Percentiles rank a stretch among this genome's conserved stretches.
Evolutionary conservation across 1,139 yeast genomes (phyloP).

Genomic region (Pichia sp.): DNA sequence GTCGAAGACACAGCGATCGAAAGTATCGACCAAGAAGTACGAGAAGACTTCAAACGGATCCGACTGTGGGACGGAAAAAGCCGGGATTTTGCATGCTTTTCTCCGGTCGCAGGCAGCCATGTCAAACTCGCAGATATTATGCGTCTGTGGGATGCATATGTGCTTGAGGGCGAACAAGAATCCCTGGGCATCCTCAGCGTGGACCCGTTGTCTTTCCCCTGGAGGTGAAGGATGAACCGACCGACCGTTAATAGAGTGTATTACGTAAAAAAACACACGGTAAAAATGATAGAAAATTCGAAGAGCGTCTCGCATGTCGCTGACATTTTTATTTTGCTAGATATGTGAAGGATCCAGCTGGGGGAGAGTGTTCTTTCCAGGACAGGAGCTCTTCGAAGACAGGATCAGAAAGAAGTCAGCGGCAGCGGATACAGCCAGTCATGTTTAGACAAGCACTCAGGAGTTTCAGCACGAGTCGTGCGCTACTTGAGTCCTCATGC

Average conservation of each 20-base stretch:
- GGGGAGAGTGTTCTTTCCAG: no score
- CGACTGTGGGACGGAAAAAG: background rate
- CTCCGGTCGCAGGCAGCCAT: background rate
- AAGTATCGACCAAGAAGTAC: background rate
- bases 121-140: background rate
- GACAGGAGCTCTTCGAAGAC: no score
- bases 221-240: background rate
- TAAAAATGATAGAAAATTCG: background rate
- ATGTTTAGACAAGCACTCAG: slow-evolving; percentile 19
- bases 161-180: background rate
- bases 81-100: background rate
- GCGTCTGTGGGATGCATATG: background rate
- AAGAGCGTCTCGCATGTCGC: background rate
- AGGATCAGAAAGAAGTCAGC: background rate
- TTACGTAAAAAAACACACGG: slow-evolving; percentile 1
- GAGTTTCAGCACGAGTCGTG: slow-evolving; percentile 22
- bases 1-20: background rate
- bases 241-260: background rate
- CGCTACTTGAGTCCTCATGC: slow-evolving; percentile 40
- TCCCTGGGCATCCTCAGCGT: background rate
- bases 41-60: background rate
- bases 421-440: background rate
- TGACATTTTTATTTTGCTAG: background rate
- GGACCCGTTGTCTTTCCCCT: slow-evolving; percentile 3
- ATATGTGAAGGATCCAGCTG: no score